These are phyloP conservation scores for Malus orientalis DNA, from an alignment of 306 rosid species.

Conservation along the genomic window DNA sequence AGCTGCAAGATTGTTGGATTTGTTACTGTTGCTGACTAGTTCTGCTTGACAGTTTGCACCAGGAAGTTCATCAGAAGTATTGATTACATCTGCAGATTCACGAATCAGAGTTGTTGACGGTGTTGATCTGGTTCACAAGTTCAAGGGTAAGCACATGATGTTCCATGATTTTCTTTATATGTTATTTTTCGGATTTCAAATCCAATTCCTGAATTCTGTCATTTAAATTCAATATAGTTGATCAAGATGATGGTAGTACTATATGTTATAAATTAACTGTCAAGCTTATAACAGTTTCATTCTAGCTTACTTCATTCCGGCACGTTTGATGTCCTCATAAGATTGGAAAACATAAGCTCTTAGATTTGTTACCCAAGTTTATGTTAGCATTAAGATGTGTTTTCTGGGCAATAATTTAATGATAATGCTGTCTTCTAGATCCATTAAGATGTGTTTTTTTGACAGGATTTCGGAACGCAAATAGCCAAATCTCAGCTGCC, in stretches of 20 bases:
- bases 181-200: slow-evolving; percentile 10
- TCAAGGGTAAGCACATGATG: slow-evolving; percentile 57
- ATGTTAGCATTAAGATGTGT: neutral
- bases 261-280: neutral
- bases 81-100: slow-evolving; percentile 94
- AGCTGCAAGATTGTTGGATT: slow-evolving; percentile 8
- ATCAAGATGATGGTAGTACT: neutral
- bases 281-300: neutral
- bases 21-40: slow-evolving; percentile 27
- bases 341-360: neutral
- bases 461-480: slow-evolving; percentile 84
- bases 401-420: neutral
- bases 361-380: neutral
- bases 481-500: slow-evolving; percentile 81
- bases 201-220: neutral
- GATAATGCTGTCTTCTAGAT: neutral
- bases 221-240: neutral
- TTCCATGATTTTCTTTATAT: slow-evolving; percentile 5
- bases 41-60: slow-evolving; percentile 81
- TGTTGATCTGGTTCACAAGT: slow-evolving; percentile 77
- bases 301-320: neutral
- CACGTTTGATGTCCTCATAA: neutral
- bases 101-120: slow-evolving; percentile 87
- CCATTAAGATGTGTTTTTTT: slow-evolving; percentile 13
- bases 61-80: slow-evolving; percentile 89